phyloP scores from a whole-genome alignment of 192 early-diverging fungal genomes.

The Haplosporangium gracile region DNA sequence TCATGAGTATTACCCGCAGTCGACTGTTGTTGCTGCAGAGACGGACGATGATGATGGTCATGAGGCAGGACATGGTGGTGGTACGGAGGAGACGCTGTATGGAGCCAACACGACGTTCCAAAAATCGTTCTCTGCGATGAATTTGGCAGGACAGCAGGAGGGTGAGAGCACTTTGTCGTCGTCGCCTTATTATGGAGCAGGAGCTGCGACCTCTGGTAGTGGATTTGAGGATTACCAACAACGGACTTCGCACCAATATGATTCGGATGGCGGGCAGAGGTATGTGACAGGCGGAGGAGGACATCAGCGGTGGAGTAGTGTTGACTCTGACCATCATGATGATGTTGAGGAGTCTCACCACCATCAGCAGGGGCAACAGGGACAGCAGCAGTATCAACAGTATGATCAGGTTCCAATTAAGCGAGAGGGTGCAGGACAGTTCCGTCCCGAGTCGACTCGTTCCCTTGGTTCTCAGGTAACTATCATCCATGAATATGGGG shows the following conservation, averaged over 20 bases:
- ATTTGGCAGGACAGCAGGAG: slow-evolving; percentile 15
- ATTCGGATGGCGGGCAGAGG: slow-evolving; percentile 10
- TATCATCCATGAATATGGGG: neutral
- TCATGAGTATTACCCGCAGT: slow-evolving; percentile 47
- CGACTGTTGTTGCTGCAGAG: slow-evolving; percentile 2
- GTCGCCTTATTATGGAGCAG: slow-evolving; percentile 1
- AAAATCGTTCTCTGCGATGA: slow-evolving; percentile 44
- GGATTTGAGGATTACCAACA: slow-evolving; percentile 7
- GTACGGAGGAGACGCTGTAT: neutral
- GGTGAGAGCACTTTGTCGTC: neutral
- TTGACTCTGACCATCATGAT: slow-evolving; percentile 40
- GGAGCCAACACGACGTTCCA: slow-evolving; percentile 2
- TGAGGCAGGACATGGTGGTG: neutral
- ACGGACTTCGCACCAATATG: slow-evolving; percentile 3
- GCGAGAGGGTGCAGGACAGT: slow-evolving; percentile 10
- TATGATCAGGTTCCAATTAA: slow-evolving; percentile 2
- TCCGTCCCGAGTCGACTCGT: slow-evolving; percentile 46
- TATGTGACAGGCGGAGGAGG: neutral
- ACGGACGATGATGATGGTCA: neutral
- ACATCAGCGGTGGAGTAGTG: slow-evolving; percentile 43
- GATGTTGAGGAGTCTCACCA: slow-evolving; percentile 31
- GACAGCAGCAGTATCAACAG: neutral
- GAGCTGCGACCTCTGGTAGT: neutral
- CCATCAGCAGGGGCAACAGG: neutral
- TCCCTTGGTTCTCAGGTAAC: slow-evolving; percentile 45